A percentile compares a stretch with the other conserved stretches of the same genome.
Conservation (phyloP, 2,329 filamentous ascomycete genomes). For the Phialemoniopsis sp. region DNA sequence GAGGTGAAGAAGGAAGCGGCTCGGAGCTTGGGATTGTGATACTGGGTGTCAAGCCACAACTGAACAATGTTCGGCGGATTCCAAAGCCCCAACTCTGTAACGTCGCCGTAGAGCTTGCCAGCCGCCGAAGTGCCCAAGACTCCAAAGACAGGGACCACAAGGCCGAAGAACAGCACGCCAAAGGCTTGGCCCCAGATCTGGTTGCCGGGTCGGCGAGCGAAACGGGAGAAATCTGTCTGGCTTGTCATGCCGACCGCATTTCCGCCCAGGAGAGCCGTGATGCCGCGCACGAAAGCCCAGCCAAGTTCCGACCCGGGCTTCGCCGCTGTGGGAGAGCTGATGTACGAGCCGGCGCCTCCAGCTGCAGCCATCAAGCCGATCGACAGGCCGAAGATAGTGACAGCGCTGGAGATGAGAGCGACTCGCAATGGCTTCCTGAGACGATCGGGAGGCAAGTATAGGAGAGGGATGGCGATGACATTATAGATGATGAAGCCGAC, state of each 20-base stretch:
- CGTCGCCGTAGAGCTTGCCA: conserved; percentile 5
- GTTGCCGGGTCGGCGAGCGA: conserved; percentile 5
- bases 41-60: conserved; percentile 5
- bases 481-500: conserved; percentile 18
- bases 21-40: conserved; percentile 6
- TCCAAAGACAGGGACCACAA: conserved; percentile 5
- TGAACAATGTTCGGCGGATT: conserved; percentile 8
- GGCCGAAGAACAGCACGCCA: conserved; percentile 4
- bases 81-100: conserved; percentile 3
- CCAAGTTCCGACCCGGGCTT: conserved; percentile 20
- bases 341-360: conserved; percentile 16
- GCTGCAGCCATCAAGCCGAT: conserved; percentile 25
- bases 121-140: conserved; percentile 6
- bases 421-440: conserved; percentile 6
- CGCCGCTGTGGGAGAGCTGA: conserved; percentile 18
- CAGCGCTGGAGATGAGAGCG: conserved; percentile 19
- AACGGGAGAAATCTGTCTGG: conserved; percentile 6
- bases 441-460: conserved; percentile 5
- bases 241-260: conserved; percentile 6
- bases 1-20: conserved; percentile 25
- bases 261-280: conserved; percentile 30
- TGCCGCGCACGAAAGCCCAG: conserved; percentile 29
- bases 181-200: conserved; percentile 7
- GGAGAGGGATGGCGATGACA: conserved; percentile 3
- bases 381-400: conserved; percentile 22